Evolutionary conservation across 2,329 filamentous ascomycete species (phyloP).

Genomic region (Ilyonectria sp.): DNA sequence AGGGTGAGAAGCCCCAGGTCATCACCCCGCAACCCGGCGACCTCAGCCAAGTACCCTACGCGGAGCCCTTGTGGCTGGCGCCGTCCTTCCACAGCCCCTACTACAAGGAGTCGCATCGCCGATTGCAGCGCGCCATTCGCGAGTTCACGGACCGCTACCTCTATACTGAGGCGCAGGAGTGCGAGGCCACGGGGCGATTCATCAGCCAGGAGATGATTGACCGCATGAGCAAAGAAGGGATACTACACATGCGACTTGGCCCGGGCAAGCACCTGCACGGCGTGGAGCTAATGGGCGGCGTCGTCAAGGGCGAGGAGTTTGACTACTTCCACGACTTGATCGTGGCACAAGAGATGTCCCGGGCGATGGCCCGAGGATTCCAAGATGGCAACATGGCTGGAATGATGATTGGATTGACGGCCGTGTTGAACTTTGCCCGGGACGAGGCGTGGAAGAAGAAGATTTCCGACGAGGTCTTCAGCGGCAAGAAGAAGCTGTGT

Average conservation of each 20-base stretch:
- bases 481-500: conserved; percentile 89
- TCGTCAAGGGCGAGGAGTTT: conserved; percentile 83
- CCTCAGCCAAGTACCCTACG: conserved; percentile 84
- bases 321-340: conserved; percentile 91
- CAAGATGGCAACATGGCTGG: conserved; percentile 90
- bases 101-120: conserved; percentile 81
- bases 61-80: conserved; percentile 86
- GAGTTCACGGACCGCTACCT: conserved; percentile 81
- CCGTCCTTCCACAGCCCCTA: conserved; percentile 85
- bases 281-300: conserved; percentile 77
- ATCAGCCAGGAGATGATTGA: conserved; percentile 83
- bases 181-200: conserved; percentile 80
- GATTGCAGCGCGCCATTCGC: conserved; percentile 78
- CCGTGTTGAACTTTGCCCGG: conserved; percentile 83
- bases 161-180: conserved; percentile 81
- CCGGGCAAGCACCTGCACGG: conserved; percentile 87
- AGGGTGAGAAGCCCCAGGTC: conserved; percentile 82
- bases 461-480: conserved; percentile 80
- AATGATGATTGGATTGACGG: conserved; percentile 86
- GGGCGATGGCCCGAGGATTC: conserved; percentile 83
- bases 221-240: conserved; percentile 79
- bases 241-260: conserved; percentile 87
- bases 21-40: conserved; percentile 79
- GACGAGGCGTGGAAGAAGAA: conserved; percentile 76
- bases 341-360: conserved; percentile 79